Evolutionary conservation across 2,329 filamentous ascomycete genomes (phyloP), one percentile per base, ranked within the genome.

Genomic region (Raffaelea albimanens): DNA sequence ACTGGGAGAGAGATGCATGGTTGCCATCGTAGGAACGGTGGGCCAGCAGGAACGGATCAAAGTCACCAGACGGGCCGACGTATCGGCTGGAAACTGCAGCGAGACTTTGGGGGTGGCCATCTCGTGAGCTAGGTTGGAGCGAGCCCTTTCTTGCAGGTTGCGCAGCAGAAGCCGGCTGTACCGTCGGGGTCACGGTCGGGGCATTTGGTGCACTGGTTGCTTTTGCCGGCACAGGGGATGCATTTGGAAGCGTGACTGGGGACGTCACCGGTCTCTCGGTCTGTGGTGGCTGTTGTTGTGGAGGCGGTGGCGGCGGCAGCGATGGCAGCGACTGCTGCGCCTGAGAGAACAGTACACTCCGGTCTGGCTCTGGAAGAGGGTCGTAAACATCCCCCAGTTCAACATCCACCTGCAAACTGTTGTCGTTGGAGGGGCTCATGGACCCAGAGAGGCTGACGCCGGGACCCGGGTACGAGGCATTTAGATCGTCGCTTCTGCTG

Each of bases 1-100:
- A 48, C 13, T 19, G 46, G 5, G 46, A 48, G 13, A 33, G 23
- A 11, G 46, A 48, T n/a, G 36, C 21, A 23, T 40, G 14, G 3
- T 18, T 13, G 16, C 14, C 33, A 22, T 48, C 19, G 25, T 9
- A 18, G 5, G 16, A 13, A 5, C 47, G 38, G 3, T 39, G 43
- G 3, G 47, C 43, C 10, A 48, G 14, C 9, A 48, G 47, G 16
- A 41, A 48, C 21, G 47, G 25, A 20, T 48, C 47, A 8, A 48
- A 21, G 19, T 48, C 47, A 3, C 47, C 47, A 1, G 47, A 44
- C 10, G 39, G 43, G 11, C 47, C 47, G 14, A 45, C 22, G 20
- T 41, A 48, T 16, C 47, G 47, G 11, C 14, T 31, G n/a, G 22
- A 19, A 10, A n/a, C 5, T 10, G 10, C 39, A 5, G n/a, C 4